These are phyloP conservation scores for Cicer judaicum DNA, from an alignment of 306 rosid species.

Conservation along the genomic window DNA sequence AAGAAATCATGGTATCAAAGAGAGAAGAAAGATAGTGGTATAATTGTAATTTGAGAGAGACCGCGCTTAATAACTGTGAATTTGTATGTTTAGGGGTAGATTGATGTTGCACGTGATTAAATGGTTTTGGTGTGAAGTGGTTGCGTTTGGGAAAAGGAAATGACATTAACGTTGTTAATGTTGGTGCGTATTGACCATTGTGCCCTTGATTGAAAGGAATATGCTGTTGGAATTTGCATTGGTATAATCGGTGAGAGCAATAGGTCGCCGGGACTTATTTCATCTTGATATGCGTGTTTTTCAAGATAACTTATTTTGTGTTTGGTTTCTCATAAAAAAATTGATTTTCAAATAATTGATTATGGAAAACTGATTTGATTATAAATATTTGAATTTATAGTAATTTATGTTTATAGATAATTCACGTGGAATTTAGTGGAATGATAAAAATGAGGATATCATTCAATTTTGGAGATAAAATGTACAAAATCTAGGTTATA, in stretches of 20 bases:
- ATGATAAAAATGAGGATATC: no score
- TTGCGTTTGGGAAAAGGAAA: constrained; percentile 53
- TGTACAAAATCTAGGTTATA: no score
- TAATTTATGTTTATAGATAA: no score
- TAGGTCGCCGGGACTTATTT: background rate
- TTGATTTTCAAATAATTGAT: no score
- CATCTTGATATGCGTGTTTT: background rate
- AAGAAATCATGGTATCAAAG: constrained; percentile 37
- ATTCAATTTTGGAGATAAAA: no score
- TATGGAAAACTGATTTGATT: no score
- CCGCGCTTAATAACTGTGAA: background rate
- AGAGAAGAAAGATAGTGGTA: background rate
- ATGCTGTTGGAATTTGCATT: constrained; percentile 32
- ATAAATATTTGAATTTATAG: no score
- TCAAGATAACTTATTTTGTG: background rate
- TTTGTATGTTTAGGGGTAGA: background rate
- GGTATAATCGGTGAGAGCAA: background rate
- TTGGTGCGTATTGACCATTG: background rate
- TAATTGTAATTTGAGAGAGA: background rate
- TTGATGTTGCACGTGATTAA: constrained; percentile 17
- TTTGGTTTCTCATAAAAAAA: no score
- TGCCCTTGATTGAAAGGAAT: constrained; percentile 36
- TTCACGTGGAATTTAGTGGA: no score
- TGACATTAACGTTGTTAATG: constrained; percentile 29
- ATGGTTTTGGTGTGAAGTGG: constrained; percentile 17